Percentiles rank a stretch among this genome's conserved stretches.
Evolutionary conservation across 2,329 filamentous ascomycete genomes (phyloP).

Genomic region (Exophiala lecanii-corni): DNA sequence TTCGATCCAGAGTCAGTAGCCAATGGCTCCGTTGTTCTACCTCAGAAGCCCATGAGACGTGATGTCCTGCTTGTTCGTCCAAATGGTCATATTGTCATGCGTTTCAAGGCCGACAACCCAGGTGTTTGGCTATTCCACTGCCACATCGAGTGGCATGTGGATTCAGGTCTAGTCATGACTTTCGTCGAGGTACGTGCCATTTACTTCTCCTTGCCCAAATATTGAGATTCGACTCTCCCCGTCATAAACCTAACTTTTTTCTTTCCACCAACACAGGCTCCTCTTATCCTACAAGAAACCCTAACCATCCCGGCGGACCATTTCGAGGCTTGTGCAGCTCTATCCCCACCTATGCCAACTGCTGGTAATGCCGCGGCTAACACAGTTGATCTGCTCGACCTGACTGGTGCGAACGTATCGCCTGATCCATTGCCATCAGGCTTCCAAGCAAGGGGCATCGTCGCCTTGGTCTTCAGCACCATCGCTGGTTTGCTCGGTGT

Average conservation of each 20-base stretch:
- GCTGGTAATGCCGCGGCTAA: conserved; percentile 73
- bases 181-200: conserved; percentile 40
- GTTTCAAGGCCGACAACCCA: conserved; percentile 53
- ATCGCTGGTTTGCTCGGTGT: conserved; percentile 66
- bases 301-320: conserved; percentile 34
- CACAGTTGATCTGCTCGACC: conserved; percentile 57
- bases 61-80: conserved; percentile 53
- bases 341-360: conserved; percentile 38
- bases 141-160: conserved; percentile 51
- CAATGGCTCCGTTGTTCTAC: conserved; percentile 29
- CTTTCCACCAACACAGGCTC: conserved; percentile 29
- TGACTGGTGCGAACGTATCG: conserved; percentile 56
- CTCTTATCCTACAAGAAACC: conserved; percentile 56
- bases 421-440: conserved; percentile 59
- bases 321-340: conserved; percentile 35
- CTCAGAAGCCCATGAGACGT: conserved; percentile 42
- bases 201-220: not conserved
- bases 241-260: conserved; percentile 2
- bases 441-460: conserved; percentile 66
- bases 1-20: conserved; percentile 32
- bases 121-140: conserved; percentile 49
- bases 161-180: conserved; percentile 48
- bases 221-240: conserved; percentile 34
- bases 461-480: conserved; percentile 69
- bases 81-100: conserved; percentile 51